Evolutionary conservation across 1,139 yeast genomes (phyloP).

Genomic region (Taiozyma onychis): DNA sequence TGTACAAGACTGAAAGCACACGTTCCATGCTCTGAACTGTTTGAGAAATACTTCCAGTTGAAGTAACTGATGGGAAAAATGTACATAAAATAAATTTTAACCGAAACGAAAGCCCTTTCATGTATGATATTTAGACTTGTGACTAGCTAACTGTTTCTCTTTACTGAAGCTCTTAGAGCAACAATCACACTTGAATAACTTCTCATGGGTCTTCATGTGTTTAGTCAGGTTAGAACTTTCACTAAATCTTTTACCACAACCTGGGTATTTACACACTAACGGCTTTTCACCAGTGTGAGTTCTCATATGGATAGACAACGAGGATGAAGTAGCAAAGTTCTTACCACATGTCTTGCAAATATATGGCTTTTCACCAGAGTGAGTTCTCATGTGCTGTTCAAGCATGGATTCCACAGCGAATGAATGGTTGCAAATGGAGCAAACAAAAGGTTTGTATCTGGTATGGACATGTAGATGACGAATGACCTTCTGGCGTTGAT

Average conservation of each 20-base stretch:
- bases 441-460: slow-evolving; percentile 68
- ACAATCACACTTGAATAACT: slow-evolving; percentile 42
- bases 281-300: slow-evolving; percentile 95
- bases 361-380: slow-evolving; percentile 86
- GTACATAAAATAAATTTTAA: neutral
- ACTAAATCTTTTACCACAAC: slow-evolving; percentile 80
- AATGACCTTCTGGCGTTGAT: slow-evolving; percentile 78
- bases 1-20: slow-evolving; percentile 83
- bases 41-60: slow-evolving; percentile 41
- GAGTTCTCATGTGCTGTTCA: slow-evolving; percentile 69
- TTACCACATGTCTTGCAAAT: slow-evolving; percentile 63
- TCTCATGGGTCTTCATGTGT: slow-evolving; percentile 69
- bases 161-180: slow-evolving; percentile 50
- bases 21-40: slow-evolving; percentile 77
- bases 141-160: slow-evolving; percentile 36
- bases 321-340: slow-evolving; percentile 52
- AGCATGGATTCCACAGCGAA: slow-evolving; percentile 57
- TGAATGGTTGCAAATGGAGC: slow-evolving; percentile 57
- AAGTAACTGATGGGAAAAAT: neutral
- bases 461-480: slow-evolving; percentile 90
- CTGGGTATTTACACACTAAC: slow-evolving; percentile 67
- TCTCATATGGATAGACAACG: slow-evolving; percentile 61
- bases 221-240: slow-evolving; percentile 87
- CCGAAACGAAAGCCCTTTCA: neutral
- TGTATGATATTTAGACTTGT: slow-evolving; percentile 28